Evolutionary conservation across 1,139 yeast species (phyloP).

Genomic region (Debaryomyces sp.): DNA sequence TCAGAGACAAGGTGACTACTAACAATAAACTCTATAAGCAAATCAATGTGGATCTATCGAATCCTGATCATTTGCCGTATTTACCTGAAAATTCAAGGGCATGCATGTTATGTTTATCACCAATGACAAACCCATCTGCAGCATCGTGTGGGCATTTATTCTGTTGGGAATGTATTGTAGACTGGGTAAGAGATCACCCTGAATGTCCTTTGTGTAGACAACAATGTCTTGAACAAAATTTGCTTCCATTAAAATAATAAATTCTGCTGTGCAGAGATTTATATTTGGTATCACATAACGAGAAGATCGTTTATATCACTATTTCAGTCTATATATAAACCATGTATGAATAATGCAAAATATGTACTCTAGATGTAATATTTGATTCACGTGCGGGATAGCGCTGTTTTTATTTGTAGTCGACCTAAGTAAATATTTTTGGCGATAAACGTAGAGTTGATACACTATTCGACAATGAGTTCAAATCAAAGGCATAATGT

Average conservation of each 20-base stretch:
- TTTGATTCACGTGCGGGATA: not conserved
- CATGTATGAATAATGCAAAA: not conserved
- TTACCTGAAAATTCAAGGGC: conserved; percentile 70
- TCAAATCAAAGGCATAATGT: conserved; percentile 17
- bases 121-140: conserved; percentile 80
- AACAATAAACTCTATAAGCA: conserved; percentile 11
- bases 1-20: conserved; percentile 16
- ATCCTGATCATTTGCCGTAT: conserved; percentile 61
- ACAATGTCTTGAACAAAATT: conserved; percentile 69
- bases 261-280: not conserved
- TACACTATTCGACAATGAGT: conserved; percentile 3
- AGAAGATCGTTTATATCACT: not conserved
- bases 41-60: conserved; percentile 52
- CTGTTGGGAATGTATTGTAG: conserved; percentile 90
- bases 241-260: conserved; percentile 63
- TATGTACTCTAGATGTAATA: not conserved
- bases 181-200: conserved; percentile 85
- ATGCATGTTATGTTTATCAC: conserved; percentile 82
- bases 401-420: conserved; percentile 1
- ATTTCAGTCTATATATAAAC: not conserved
- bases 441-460: not conserved
- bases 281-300: not conserved
- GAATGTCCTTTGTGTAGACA: conserved; percentile 95
- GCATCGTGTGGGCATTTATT: conserved; percentile 92
- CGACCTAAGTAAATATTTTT: not conserved